A percentile compares a stretch with the other conserved stretches of the same genome.
phyloP scores from a whole-genome alignment of 768 basidiomycete genomes.

The Boletus speciosus region DNA sequence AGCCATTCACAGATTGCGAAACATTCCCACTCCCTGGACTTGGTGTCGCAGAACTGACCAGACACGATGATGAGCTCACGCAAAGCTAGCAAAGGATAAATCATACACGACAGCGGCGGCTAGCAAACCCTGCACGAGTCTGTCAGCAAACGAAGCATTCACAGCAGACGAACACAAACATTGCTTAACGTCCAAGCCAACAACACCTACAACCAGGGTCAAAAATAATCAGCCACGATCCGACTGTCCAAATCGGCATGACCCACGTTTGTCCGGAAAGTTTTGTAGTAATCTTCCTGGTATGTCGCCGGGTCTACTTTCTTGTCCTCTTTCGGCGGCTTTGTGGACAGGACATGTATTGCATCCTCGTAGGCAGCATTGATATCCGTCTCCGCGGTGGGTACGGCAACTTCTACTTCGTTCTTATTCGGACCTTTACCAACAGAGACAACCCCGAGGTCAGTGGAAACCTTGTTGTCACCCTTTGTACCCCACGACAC shows the following conservation, averaged over 20 bases:
- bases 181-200: constrained; percentile 89
- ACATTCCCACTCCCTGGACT: constrained; percentile 48
- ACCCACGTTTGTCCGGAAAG: constrained; percentile 80
- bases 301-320: constrained; percentile 58
- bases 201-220: constrained; percentile 49
- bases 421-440: constrained; percentile 58
- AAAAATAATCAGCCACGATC: constrained; percentile 11
- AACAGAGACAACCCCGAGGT: constrained; percentile 74
- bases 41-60: constrained; percentile 38
- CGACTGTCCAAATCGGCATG: neutral
- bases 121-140: constrained; percentile 50
- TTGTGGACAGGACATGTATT: constrained; percentile 71
- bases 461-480: constrained; percentile 79
- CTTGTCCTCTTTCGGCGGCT: constrained; percentile 68
- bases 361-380: constrained; percentile 91
- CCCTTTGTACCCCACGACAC: constrained; percentile 97
- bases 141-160: constrained; percentile 10
- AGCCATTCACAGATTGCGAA: constrained; percentile 65
- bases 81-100: constrained; percentile 5
- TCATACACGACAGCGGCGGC: constrained; percentile 73
- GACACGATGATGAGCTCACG: neutral
- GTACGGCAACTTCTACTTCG: constrained; percentile 83
- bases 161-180: constrained; percentile 40
- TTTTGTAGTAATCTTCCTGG: constrained; percentile 86
- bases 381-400: constrained; percentile 85